Evolutionary conservation across 805 yeast genomes (phyloP).

Genomic region (Wickerhamiella sorbophila): DNA sequence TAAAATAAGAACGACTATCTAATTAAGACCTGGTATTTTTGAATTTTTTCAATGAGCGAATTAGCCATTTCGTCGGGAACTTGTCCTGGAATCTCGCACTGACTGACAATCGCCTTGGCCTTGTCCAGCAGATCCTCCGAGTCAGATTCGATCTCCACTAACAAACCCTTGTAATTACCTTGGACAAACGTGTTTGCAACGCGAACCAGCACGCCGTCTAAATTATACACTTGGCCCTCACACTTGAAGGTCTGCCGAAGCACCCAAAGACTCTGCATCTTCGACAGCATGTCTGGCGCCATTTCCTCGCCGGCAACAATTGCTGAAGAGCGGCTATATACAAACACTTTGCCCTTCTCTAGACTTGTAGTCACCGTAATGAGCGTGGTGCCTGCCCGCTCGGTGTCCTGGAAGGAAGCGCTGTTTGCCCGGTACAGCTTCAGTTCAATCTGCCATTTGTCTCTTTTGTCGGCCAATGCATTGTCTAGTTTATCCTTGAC

Average conservation of each 20-base stretch:
- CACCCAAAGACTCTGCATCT: conserved; percentile 57
- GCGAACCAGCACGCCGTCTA: conserved; percentile 36
- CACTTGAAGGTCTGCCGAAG: conserved; percentile 57
- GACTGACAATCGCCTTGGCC: conserved; percentile 4
- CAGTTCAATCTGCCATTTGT: conserved; percentile 56
- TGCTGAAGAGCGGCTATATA: conserved; percentile 21
- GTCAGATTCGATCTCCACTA: conserved; percentile 37
- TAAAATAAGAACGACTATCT: neutral
- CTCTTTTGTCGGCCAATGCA: conserved; percentile 45
- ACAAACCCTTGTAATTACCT: conserved; percentile 57
- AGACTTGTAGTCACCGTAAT: conserved; percentile 23
- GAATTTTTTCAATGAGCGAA: neutral
- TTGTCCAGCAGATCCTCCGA: conserved; percentile 12
- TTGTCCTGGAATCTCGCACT: conserved; percentile 3
- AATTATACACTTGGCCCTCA: conserved; percentile 53
- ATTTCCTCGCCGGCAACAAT: conserved; percentile 42
- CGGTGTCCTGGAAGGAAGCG: conserved; percentile 24
- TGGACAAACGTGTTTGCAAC: conserved; percentile 61
- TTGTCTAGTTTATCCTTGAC: conserved; percentile 61
- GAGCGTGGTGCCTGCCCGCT: conserved; percentile 13
- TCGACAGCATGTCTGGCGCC: conserved; percentile 39
- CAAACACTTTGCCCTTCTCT: conserved; percentile 20
- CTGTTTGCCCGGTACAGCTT: conserved; percentile 52
- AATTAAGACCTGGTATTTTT: neutral
- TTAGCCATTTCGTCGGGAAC: neutral